Evolutionary conservation across 2,329 filamentous ascomycete genomes (phyloP), one percentile per base, ranked within the genome.

Genomic region (Phyllosticta citribraziliensis): DNA sequence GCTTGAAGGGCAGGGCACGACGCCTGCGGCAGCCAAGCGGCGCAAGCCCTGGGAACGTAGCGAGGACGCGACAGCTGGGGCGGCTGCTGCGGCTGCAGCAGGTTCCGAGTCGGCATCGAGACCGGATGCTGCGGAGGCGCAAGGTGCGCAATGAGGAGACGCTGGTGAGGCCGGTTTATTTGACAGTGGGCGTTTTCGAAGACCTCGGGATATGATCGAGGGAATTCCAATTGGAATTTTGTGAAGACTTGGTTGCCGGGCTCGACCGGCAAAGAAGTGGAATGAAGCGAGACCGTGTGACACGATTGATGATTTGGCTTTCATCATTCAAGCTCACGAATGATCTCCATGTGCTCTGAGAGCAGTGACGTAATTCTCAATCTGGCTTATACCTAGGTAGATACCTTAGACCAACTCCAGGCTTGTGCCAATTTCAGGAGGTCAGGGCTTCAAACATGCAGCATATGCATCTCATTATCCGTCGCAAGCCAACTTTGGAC

Each of bases 41-140:
- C 80, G 75, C 69, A 88, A 88, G 74, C 92, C 92, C 0, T 97
- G 92, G 92, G 92, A 96, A 76, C 17, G 73, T 72, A 22, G 55
- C 60, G 10, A 25, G 10, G 55, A 47, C 30, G 50, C 52, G 5
- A 50, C 55, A 11, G 50, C 54, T 9, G 53, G 33, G 17, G n/a
- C 22, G 20, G 19, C 27, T 12, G 35, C 17, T n/a, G 17, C 40
- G 4, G 40, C 40, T 47, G 40, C 27, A 30, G 27, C 27, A 30
- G 27, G 40, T 12, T 47, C 17, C 14, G 40, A n/a, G 2, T 19
- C 25, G n/a, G 20, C 27, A 5, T 53, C 27, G 9, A 6, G 17
- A 10, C 25, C 57, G 24, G 33, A 24, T 11, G 33, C 12, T 10
- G 55, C 17, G 17, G 50, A 25, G 11, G 24, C 58, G 6, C 52